Percentiles rank a stretch among this genome's conserved stretches.
phyloP scores from a whole-genome alignment of 129 eudicot species.

The Escallonia herrerae region DNA sequence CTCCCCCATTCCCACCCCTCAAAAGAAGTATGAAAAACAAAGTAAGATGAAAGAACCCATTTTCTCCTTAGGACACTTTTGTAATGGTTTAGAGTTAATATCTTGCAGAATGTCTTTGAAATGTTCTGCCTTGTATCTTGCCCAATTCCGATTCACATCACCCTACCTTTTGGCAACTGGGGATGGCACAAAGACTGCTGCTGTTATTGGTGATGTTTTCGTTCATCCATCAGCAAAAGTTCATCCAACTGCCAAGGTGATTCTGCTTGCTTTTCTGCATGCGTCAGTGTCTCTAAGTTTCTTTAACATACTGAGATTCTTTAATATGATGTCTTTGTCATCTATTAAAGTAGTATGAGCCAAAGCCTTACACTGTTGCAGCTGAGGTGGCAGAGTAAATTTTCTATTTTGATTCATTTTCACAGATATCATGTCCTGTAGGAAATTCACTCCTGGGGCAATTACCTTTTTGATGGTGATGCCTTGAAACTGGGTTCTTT shows the following conservation, averaged over 20 bases:
- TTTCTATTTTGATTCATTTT: too few species aligned
- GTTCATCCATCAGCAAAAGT: constrained; percentile 96
- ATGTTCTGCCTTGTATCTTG: constrained; percentile 83
- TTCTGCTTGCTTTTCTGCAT: neutral
- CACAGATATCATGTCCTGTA: too few species aligned
- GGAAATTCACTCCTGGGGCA: too few species aligned
- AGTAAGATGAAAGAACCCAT: neutral
- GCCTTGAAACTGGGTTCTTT: too few species aligned
- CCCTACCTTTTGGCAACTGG: constrained; percentile 73
- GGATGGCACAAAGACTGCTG: constrained; percentile 73
- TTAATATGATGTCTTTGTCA: too few species aligned
- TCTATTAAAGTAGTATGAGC: too few species aligned
- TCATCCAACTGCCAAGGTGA: constrained; percentile 89
- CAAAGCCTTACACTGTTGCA: too few species aligned
- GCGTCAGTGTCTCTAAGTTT: too few species aligned
- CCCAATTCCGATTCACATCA: constrained; percentile 51
- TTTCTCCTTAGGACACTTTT: neutral
- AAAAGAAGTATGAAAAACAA: neutral
- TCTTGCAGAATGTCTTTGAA: constrained; percentile 78
- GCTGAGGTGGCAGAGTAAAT: too few species aligned
- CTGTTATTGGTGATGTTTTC: constrained; percentile 76
- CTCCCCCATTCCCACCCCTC: neutral
- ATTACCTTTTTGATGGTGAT: too few species aligned
- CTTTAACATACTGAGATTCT: too few species aligned
- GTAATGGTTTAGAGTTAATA: neutral